Evolutionary conservation across 2,329 filamentous ascomycete genomes (phyloP), one percentile per base, ranked within the genome.

Genomic region (Pseudogymnoascus pannorum): DNA sequence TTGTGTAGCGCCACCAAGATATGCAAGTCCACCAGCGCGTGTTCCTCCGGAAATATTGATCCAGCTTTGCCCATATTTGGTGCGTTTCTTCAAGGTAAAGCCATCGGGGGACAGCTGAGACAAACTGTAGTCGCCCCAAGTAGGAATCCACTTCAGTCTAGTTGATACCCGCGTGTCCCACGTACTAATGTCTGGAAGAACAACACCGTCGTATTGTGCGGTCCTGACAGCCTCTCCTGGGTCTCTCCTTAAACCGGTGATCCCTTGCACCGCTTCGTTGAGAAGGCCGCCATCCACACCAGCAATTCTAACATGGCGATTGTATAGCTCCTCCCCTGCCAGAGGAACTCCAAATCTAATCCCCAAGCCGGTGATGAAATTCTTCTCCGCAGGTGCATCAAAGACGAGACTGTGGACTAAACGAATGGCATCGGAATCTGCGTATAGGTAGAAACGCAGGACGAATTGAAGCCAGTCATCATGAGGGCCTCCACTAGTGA

Each of bases 1-100:
- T 2, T 73, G 71, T 0, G 76, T 79, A 4, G 83, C 80, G 8
- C 80, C 79, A 1, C 84, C 84, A 0, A 87, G 76, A 64, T 86
- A 87, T 0, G 78, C 81, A 0, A 85, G 71, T 0, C 84, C 84
- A 0, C 77, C 79, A 1, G 84, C 77, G 1, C 81, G 76, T 1
- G 78, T 82, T 1, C 81, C 81, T 0, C 80, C 83, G 0, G 81
- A 78, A 9, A 85, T 81, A 1, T 81, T 82, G 1, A 86, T 72
- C 83, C 83, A 86, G 60, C 77, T 77, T 57, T 81, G 79, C 1
- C 82, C 82, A 1, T 75, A 66, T 66, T 84, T 81, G 2, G 83
- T 86, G 44, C 84, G 72, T 72, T 87, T 87, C 70, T 80, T 80
- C 18, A 87, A 70, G 0, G 76, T 83, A 67, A 85, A 87, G 0